Evolutionary conservation across 495 filamentous ascomycete species (phyloP).

Genomic region (Antarctomyces pellizariae): DNA sequence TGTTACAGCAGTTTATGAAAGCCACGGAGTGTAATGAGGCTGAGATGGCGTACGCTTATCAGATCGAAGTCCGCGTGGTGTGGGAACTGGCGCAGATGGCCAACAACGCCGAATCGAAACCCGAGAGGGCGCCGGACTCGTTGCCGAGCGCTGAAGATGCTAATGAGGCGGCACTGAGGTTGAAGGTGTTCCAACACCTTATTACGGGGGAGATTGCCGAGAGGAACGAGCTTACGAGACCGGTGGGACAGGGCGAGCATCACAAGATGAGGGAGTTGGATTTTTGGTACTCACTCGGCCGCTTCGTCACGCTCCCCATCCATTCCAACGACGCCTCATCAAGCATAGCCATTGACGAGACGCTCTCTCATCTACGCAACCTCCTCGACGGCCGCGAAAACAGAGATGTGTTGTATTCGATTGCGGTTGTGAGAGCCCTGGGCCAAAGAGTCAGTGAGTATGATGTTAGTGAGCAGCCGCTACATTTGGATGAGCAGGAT

Average conservation of each 20-base stretch:
- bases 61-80: conserved; percentile 47
- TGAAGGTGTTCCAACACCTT: conserved; percentile 53
- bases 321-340: conserved; percentile 34
- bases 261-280: conserved; percentile 38
- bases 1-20: conserved; percentile 11
- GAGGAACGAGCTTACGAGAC: conserved; percentile 28
- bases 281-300: conserved; percentile 59
- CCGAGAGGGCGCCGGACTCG: conserved; percentile 6
- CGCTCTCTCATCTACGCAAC: conserved; percentile 33
- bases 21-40: conserved; percentile 26
- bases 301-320: conserved; percentile 46
- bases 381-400: conserved; percentile 62
- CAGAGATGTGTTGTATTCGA: conserved; percentile 78
- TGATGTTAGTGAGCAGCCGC: conserved; percentile 30
- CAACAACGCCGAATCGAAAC: conserved; percentile 10
- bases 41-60: conserved; percentile 33
- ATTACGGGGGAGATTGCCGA: conserved; percentile 42
- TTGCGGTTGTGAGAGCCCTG: conserved; percentile 55
- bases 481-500: conserved; percentile 44
- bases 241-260: conserved; percentile 23
- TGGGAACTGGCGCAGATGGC: conserved; percentile 32
- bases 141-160: conserved; percentile 27
- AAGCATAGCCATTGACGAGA: conserved; percentile 36
- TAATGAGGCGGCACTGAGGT: conserved; percentile 34
- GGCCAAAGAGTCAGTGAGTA: conserved; percentile 42